Evolutionary conservation across 1,139 yeast species (phyloP), one percentile per base, ranked within the genome.

Genomic region (Petasospora rhodanensis): DNA sequence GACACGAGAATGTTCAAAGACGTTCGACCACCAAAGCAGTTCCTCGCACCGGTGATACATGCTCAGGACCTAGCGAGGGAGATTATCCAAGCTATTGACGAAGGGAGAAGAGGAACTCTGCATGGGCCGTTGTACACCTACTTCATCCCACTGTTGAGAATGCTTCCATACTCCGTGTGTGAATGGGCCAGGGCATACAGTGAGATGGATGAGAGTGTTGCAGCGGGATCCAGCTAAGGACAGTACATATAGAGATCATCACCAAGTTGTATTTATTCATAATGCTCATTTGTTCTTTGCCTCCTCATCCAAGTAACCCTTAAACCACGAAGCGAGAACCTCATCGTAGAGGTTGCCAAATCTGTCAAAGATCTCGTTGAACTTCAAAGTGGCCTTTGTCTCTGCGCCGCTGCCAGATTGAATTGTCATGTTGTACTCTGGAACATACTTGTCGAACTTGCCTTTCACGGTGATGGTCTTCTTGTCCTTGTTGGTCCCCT

Each of bases 21-120:
- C 43, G 76, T 80, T 7, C 54, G 56, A 2, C 79, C 82, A 2
- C 71, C 79, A n/a, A 63, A 65, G 31, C 59, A 60, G 34, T 78
- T 78, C 44, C 56, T 80, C 37, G 89, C 91, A 0, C 93, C 94
- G 0, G 47, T 79, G 3, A 66, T 80, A 0, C 58, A 66, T 28
- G 68, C 66, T 22, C 28, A 37, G 0, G 44, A 47, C 12, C 54
- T 82, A 26, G 79, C 85, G 0, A 18, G 30, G 1, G 46, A 53
- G 4, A 70, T 82, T 3, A 56, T 68, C 0, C 45, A 53, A 1
- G 61, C 62, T 14, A 55, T 76, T 2, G 58, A 62, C 5, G 31
- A 29, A 0, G 83, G 86, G 1, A 64, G 65, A 34, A 55, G 66
- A 22, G 89, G 89, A 0, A 63, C 63, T 1, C 43, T 80, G 21